Percentiles rank a stretch among this genome's conserved stretches.
Conservation (phyloP, 2,329 filamentous ascomycete species). For the Monosporascus sp. region DNA sequence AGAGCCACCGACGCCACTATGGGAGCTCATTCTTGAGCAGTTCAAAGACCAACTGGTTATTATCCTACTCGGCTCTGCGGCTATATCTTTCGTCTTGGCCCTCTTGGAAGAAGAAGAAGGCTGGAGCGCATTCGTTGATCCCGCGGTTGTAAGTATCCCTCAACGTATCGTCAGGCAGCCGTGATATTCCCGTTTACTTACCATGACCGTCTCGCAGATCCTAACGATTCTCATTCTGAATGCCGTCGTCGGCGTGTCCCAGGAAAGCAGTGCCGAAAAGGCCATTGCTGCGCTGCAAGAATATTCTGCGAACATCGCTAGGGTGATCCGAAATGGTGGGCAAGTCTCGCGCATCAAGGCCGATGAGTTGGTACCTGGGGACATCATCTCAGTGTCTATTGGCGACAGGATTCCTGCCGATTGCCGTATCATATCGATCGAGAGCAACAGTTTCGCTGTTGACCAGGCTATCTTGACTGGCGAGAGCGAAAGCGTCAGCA, state of each 20-base stretch:
- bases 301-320: conserved; percentile 98
- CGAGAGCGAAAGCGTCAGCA: conserved; percentile 94
- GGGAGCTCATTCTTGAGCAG: conserved; percentile 95
- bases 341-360: conserved; percentile 79
- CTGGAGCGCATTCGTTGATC: conserved; percentile 97
- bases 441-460: conserved; percentile 95
- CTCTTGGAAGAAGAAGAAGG: conserved; percentile 90
- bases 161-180: conserved; percentile 5
- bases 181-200: conserved; percentile 4
- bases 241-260: conserved; percentile 92
- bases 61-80: conserved; percentile 87
- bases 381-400: conserved; percentile 81
- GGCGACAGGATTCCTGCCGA: conserved; percentile 94
- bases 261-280: conserved; percentile 98
- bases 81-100: conserved; percentile 87
- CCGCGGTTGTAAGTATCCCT: conserved; percentile 68
- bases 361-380: conserved; percentile 94
- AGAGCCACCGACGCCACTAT: conserved; percentile 91
- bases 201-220: conserved; percentile 53
- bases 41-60: conserved; percentile 99
- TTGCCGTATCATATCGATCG: conserved; percentile 81
- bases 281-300: conserved; percentile 96
- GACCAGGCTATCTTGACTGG: conserved; percentile 97
- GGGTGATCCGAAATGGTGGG: conserved; percentile 76
- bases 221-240: conserved; percentile 96